Percentiles rank a stretch among this genome's conserved stretches.
phyloP scores from a whole-genome alignment of 768 basidiomycete species.

The Xerocomellus amylosporus region DNA sequence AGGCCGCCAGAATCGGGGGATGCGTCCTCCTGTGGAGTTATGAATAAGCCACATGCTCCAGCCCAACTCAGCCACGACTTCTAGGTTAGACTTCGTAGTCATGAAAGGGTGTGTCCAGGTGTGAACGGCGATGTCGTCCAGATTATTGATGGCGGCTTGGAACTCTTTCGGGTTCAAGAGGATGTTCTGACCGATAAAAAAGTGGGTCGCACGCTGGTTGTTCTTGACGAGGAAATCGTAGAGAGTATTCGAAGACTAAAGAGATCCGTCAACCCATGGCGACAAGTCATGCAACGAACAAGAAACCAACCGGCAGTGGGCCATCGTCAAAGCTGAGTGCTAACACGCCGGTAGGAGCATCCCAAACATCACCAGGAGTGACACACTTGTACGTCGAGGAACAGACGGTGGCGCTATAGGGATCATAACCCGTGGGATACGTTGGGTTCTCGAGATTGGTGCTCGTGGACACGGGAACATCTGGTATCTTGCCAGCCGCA shows the following conservation, averaged over 20 bases:
- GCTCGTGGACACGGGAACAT: slow-evolving; percentile 52
- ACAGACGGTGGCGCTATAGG: slow-evolving; percentile 56
- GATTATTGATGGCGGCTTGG: slow-evolving; percentile 43
- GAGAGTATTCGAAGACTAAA: slow-evolving; percentile 44
- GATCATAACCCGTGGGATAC: slow-evolving; percentile 41
- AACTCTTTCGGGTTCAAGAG: slow-evolving; percentile 56
- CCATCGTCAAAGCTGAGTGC: slow-evolving; percentile 81
- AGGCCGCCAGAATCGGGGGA: slow-evolving; percentile 83
- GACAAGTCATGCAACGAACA: background rate
- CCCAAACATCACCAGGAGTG: slow-evolving; percentile 62
- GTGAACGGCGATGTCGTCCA: slow-evolving; percentile 43
- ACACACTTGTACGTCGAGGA: slow-evolving; percentile 73
- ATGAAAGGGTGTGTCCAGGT: slow-evolving; percentile 76
- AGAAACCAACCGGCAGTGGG: slow-evolving; percentile 46
- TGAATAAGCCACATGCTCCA: slow-evolving; percentile 80
- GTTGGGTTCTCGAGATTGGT: slow-evolving; percentile 30
- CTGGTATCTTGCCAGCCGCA: slow-evolving; percentile 68
- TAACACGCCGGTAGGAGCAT: slow-evolving; percentile 69
- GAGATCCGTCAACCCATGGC: background rate
- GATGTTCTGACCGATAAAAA: slow-evolving; percentile 85
- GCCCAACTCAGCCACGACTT: slow-evolving; percentile 69
- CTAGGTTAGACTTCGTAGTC: slow-evolving; percentile 69
- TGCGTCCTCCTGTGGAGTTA: slow-evolving; percentile 73
- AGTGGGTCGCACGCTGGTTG: slow-evolving; percentile 75
- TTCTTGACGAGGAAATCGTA: slow-evolving; percentile 67